Conservation (phyloP, 495 filamentous ascomycete genomes). For the Aspergillus saccharolyticus region DNA sequence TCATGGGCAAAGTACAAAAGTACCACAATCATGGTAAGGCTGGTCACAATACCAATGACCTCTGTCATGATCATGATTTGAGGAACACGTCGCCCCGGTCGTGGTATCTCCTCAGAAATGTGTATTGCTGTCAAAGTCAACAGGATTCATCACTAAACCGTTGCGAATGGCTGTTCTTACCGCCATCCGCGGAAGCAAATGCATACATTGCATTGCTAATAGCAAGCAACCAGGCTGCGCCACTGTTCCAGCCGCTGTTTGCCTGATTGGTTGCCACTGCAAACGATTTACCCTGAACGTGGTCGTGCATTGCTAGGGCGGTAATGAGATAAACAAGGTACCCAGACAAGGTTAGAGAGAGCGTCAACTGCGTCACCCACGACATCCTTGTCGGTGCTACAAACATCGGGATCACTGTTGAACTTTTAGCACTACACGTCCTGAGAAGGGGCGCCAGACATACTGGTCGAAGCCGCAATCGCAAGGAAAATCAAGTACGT, state of each 20-base stretch:
- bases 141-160: neutral
- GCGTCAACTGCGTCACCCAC: slow-evolving; percentile 12
- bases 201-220: slow-evolving; percentile 33
- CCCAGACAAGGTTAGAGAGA: slow-evolving; percentile 20
- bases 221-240: slow-evolving; percentile 33
- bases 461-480: slow-evolving; percentile 10
- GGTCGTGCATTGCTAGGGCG: slow-evolving; percentile 20
- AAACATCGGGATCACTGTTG: slow-evolving; percentile 23
- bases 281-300: slow-evolving; percentile 13
- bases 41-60: slow-evolving; percentile 23
- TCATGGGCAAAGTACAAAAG: slow-evolving; percentile 27
- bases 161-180: slow-evolving; percentile 15
- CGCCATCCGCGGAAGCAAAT: slow-evolving; percentile 24
- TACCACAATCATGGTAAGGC: slow-evolving; percentile 26
- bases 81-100: slow-evolving; percentile 22
- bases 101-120: slow-evolving; percentile 28
- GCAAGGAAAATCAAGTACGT: slow-evolving; percentile 25
- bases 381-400: slow-evolving; percentile 15
- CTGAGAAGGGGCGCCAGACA: neutral
- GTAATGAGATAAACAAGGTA: slow-evolving; percentile 22
- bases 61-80: slow-evolving; percentile 24
- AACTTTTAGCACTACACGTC: neutral
- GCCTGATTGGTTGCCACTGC: slow-evolving; percentile 17
- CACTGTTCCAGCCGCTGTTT: slow-evolving; percentile 28
- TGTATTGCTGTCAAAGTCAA: slow-evolving; percentile 12